A percentile compares a stretch with the other conserved stretches of the same genome.
These are phyloP conservation scores for Buddleja alternifolia DNA, from an alignment of 257 asterid species.

Conservation along the genomic window DNA sequence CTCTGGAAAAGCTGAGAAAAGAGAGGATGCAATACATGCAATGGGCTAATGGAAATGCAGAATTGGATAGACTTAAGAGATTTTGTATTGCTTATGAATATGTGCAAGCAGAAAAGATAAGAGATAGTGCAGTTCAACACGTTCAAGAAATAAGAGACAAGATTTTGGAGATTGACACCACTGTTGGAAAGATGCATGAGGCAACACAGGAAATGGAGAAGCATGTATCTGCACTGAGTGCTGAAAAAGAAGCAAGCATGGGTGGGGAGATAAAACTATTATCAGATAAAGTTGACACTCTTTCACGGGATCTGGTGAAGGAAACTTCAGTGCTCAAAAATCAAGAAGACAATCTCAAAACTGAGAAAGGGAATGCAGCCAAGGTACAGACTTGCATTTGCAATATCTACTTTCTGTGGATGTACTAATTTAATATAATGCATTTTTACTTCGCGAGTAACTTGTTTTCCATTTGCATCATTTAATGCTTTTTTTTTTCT, in stretches of 20 bases:
- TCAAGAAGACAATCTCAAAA: slow-evolving; percentile 68
- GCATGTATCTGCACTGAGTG: slow-evolving; percentile 56
- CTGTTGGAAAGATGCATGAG: slow-evolving; percentile 54
- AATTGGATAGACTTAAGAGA: slow-evolving; percentile 87
- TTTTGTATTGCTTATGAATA: slow-evolving; percentile 93
- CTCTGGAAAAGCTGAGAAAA: slow-evolving; percentile 85
- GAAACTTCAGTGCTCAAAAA: slow-evolving; percentile 74
- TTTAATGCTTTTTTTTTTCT: background rate
- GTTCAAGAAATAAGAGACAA: slow-evolving; percentile 65
- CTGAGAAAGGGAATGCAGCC: slow-evolving; percentile 67
- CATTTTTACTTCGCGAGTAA: slow-evolving; percentile 15
- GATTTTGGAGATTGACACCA: slow-evolving; percentile 60
- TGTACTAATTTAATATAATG: background rate
- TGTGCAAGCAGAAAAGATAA: slow-evolving; percentile 78
- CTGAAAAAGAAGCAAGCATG: slow-evolving; percentile 81
- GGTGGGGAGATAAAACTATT: slow-evolving; percentile 86
- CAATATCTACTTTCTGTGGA: background rate
- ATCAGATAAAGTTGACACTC: slow-evolving; percentile 77
- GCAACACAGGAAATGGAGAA: slow-evolving; percentile 77
- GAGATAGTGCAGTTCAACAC: slow-evolving; percentile 67
- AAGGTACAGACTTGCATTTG: slow-evolving; percentile 53
- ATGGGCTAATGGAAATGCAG: slow-evolving; percentile 97
- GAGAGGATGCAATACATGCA: slow-evolving; percentile 98
- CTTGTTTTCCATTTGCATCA: slow-evolving; percentile 20
- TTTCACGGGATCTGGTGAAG: slow-evolving; percentile 77